A percentile compares a stretch with the other conserved stretches of the same genome.
phyloP scores from a whole-genome alignment of 768 basidiomycete genomes.

The Mycena rosella region DNA sequence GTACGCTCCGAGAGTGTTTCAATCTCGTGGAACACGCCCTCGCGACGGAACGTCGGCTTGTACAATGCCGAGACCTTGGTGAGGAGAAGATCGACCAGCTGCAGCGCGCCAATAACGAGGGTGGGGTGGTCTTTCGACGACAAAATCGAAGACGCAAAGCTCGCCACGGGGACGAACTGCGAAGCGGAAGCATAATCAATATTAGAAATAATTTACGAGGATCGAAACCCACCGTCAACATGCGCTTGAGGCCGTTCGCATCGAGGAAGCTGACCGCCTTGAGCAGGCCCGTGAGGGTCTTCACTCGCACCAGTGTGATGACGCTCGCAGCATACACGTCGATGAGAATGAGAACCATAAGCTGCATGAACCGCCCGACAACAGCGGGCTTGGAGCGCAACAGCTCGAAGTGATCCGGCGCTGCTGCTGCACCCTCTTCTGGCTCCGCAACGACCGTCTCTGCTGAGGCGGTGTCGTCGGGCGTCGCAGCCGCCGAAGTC shows the following conservation, averaged over 20 bases:
- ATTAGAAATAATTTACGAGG: constrained; percentile 6
- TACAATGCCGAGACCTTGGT: constrained; percentile 88
- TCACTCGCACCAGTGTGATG: constrained; percentile 85
- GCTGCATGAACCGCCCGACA: constrained; percentile 86
- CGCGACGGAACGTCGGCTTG: constrained; percentile 89
- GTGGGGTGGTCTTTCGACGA: constrained; percentile 93
- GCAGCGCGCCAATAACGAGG: constrained; percentile 89
- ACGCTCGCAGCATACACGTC: constrained; percentile 99
- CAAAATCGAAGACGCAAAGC: constrained; percentile 93
- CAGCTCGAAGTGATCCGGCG: constrained; percentile 77
- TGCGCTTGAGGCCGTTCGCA: constrained; percentile 76
- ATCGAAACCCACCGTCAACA: constrained; percentile 75
- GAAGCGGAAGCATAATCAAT: constrained; percentile 13
- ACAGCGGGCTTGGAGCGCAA: constrained; percentile 81
- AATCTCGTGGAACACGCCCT: constrained; percentile 97
- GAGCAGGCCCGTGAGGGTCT: constrained; percentile 88
- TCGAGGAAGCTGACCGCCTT: constrained; percentile 94
- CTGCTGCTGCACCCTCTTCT: constrained; percentile 54
- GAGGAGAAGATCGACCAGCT: constrained; percentile 92
- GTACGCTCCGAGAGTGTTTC: constrained; percentile 78
- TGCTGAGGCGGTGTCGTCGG: constrained; percentile 35
- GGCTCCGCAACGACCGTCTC: constrained; percentile 53
- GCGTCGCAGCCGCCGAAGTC: constrained; percentile 37
- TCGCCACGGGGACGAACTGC: constrained; percentile 94
- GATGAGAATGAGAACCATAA: constrained; percentile 93